Conservation (phyloP, 2,329 filamentous ascomycete species). For the Incumbomyces lentus region DNA sequence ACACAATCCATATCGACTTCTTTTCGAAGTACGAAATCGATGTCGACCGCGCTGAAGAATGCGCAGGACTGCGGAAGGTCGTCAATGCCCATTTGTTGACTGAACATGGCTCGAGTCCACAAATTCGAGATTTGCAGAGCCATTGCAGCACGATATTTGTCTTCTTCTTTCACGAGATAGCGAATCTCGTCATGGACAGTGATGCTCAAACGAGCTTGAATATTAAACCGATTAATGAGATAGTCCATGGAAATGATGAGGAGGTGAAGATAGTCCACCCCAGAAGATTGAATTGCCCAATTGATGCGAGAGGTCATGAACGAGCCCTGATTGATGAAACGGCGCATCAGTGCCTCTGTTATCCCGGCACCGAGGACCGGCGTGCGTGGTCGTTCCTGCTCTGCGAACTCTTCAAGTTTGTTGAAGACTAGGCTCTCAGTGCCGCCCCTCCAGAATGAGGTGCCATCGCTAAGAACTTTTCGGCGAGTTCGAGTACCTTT, state of each 20-base stretch:
- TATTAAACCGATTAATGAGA: slow-evolving; percentile 70
- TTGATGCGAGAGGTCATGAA: slow-evolving; percentile 97
- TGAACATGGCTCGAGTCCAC: slow-evolving; percentile 96
- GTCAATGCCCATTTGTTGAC: slow-evolving; percentile 89
- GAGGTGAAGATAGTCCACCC: slow-evolving; percentile 92
- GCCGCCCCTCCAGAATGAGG: slow-evolving; percentile 85
- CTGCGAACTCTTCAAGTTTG: slow-evolving; percentile 92
- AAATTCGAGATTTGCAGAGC: slow-evolving; percentile 88
- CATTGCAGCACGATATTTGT: slow-evolving; percentile 83
- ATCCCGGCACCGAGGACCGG: slow-evolving; percentile 91
- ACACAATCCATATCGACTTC: slow-evolving; percentile 97
- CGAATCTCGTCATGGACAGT: slow-evolving; percentile 97
- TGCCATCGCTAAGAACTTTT: slow-evolving; percentile 55
- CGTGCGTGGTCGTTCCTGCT: slow-evolving; percentile 81
- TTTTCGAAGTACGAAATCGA: slow-evolving; percentile 91
- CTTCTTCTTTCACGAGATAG: slow-evolving; percentile 74
- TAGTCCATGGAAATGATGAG: slow-evolving; percentile 94
- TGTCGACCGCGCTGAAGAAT: slow-evolving; percentile 90
- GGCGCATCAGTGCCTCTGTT: slow-evolving; percentile 83
- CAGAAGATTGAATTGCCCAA: slow-evolving; percentile 96
- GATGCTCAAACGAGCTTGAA: slow-evolving; percentile 75
- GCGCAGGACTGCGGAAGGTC: slow-evolving; percentile 90
- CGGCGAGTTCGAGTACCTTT: slow-evolving; percentile 79
- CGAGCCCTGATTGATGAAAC: slow-evolving; percentile 75
- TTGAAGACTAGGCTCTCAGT: slow-evolving; percentile 99